A percentile compares a stretch with the other conserved stretches of the same genome.
Evolutionary conservation across 2,329 filamentous ascomycete genomes (phyloP).

Genomic region (Daldinia sp.): DNA sequence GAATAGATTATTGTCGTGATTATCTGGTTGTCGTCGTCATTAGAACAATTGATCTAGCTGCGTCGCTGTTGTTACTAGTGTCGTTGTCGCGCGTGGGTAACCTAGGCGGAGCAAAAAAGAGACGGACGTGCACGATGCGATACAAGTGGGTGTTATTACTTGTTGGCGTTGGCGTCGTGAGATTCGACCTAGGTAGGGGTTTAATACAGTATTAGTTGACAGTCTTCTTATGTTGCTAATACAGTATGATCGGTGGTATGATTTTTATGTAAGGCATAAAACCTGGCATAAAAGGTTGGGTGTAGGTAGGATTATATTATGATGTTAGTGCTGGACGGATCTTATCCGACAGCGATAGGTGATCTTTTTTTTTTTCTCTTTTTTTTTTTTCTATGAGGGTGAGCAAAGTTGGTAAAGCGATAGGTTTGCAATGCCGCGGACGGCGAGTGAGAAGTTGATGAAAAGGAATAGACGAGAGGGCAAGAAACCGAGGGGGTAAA

Average conservation of each 20-base stretch:
- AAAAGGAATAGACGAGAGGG: slow-evolving; percentile 1
- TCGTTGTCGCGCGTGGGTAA: slow-evolving; percentile 24
- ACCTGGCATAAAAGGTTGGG: no score
- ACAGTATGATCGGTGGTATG: slow-evolving; percentile 21
- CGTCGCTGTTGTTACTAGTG: slow-evolving; percentile 1
- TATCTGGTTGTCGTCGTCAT: background rate
- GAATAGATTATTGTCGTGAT: slow-evolving; percentile 4
- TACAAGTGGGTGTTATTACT: slow-evolving; percentile 23
- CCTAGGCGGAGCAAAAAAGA: slow-evolving; percentile 12
- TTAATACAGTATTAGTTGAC: slow-evolving; percentile 7
- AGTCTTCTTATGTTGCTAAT: background rate
- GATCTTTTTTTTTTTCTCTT: slow-evolving; percentile 16
- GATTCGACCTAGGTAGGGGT: slow-evolving; percentile 22
- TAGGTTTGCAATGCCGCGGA: slow-evolving; percentile 24
- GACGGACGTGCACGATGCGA: slow-evolving; percentile 35
- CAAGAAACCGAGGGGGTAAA: background rate
- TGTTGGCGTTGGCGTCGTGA: slow-evolving; percentile 27
- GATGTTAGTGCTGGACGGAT: slow-evolving; percentile 27
- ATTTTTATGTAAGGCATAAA: slow-evolving; percentile 15
- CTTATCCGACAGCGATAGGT: slow-evolving; percentile 14
- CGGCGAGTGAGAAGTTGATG: slow-evolving; percentile 29
- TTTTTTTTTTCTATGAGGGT: no score
- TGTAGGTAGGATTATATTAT: slow-evolving; percentile 16
- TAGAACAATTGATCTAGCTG: slow-evolving; percentile 21
- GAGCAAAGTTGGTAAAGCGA: slow-evolving; percentile 12